These are phyloP conservation scores for Aurifilum marmelostoma DNA, from an alignment of 2,329 filamentous ascomycete genomes.

Conservation along the genomic window DNA sequence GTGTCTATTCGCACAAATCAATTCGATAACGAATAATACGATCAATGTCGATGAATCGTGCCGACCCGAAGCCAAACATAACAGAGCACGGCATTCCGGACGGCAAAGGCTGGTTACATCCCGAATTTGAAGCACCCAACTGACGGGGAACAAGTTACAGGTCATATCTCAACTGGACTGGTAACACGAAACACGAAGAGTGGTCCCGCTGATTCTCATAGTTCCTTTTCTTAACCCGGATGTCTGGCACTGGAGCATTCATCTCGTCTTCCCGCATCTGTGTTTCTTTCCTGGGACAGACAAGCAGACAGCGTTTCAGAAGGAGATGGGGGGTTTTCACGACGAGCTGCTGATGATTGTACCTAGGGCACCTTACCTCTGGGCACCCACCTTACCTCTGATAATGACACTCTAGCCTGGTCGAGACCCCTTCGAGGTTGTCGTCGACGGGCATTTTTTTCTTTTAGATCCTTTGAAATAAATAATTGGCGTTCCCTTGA, in stretches of 20 bases:
- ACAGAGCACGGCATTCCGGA: conserved; percentile 12
- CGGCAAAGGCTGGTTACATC: conserved; percentile 30
- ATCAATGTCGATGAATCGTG: neutral
- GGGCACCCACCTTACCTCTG: conserved; percentile 14
- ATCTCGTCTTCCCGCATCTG: neutral
- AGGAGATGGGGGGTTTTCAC: conserved; percentile 15
- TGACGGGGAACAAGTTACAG: conserved; percentile 31
- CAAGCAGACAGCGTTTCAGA: conserved; percentile 3
- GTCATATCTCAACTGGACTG: conserved; percentile 28
- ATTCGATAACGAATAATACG: neutral
- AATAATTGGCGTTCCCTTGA: neutral
- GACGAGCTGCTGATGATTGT: conserved; percentile 30
- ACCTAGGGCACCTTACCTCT: conserved; percentile 25
- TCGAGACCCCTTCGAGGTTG: conserved; percentile 10
- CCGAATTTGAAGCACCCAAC: conserved; percentile 29
- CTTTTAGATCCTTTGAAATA: conserved; percentile 23
- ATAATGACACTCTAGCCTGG: conserved; percentile 10
- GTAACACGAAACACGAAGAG: conserved; percentile 27
- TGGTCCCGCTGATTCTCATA: conserved; percentile 29
- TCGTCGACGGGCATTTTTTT: conserved; percentile 12
- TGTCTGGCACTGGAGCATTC: conserved; percentile 1
- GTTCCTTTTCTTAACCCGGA: conserved; percentile 13
- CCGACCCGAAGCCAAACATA: neutral
- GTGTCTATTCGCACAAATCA: neutral
- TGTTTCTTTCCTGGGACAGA: neutral